Base-by-base conservation (phyloP, 371 early-diverging fungal species). In the Zopfochytrium polystomum region DNA sequence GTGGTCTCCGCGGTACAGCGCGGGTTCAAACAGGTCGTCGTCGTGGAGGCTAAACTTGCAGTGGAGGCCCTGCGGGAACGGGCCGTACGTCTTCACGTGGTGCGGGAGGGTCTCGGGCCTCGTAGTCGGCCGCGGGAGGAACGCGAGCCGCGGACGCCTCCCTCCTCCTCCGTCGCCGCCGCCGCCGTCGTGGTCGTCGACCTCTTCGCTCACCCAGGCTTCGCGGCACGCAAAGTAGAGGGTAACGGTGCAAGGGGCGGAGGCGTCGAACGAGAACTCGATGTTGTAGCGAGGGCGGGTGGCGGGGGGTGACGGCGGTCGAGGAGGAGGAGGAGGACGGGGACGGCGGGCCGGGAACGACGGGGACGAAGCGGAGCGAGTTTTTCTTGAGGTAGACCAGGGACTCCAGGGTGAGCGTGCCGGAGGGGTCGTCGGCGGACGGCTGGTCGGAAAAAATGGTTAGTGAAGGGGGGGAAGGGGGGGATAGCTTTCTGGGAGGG, bases 201-300 rank as follows among this genome's bases (percentile, higher is more conserved):
- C 52, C 11, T 33, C 20, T 30, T 25, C 26, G 22, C 38, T 51
- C n/a, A 56, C 38, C 31, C 51, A 22, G 15, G 48, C 42, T 35
- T 64, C 65, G 33, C 48, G 51, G 6, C 30, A 46, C 22, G 53
- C 48, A 26, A 48, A 64, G 45, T 58, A 45, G 15, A 64, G 26
- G 25, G 42, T 52, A 22, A 64, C 48, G 52, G 46, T 13, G 45
- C 65, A 64, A 3, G 65, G 58, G 11, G 30, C 29, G 2, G 58
- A 52, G 7, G 53, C 33, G 54, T 64, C 65, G 35, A 64, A 64
- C 20, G 49, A 34, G 54, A 64, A 64, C 38, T 64, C 58, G 44
- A 64, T 58, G 22, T 18, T 3, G 52, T 55, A 34, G 34, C 30
- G 35, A 15, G 56, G 26, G n/a, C n/a, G n/a, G 42, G 34, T 13